Conservation (phyloP, 352 stramenopile genomes). For the Phytophthora constricta region DNA sequence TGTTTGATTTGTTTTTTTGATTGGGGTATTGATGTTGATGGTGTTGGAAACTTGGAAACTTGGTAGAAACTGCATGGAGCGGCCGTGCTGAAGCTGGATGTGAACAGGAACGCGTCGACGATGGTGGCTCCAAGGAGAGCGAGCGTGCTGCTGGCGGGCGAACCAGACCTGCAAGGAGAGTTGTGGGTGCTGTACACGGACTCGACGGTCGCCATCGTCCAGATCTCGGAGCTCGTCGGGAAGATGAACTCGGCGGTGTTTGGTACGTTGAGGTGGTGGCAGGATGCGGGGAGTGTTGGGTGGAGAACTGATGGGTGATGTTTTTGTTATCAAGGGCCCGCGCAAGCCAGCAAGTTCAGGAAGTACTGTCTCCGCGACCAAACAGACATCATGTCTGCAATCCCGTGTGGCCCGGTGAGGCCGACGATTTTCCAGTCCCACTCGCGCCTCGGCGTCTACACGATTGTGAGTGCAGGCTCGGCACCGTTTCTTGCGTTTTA, state of each 20-base stretch:
- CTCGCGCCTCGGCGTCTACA: conserved; percentile 72
- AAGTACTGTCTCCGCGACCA: conserved; percentile 85
- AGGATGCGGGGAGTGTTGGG: background rate
- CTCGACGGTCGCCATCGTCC: conserved; percentile 78
- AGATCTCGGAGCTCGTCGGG: conserved; percentile 62
- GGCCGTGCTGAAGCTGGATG: conserved; percentile 54
- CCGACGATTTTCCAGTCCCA: conserved; percentile 88
- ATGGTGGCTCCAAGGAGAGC: conserved; percentile 36
- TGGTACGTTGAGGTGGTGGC: conserved; percentile 35
- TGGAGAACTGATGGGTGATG: background rate
- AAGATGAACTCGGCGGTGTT: conserved; percentile 65
- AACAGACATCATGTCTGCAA: conserved; percentile 58
- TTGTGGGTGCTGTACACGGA: conserved; percentile 85
- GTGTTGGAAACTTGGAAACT: too few species aligned
- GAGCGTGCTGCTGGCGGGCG: conserved; percentile 30
- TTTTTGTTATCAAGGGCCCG: conserved; percentile 38
- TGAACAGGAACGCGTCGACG: conserved; percentile 50
- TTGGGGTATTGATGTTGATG: background rate
- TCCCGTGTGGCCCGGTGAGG: conserved; percentile 66
- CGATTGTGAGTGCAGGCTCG: conserved; percentile 70
- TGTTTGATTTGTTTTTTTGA: background rate
- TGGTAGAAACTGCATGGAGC: conserved; percentile 56
- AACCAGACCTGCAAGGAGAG: conserved; percentile 50
- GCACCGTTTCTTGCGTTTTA: conserved; percentile 84
- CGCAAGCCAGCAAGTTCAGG: conserved; percentile 78